phyloP scores from a whole-genome alignment of 1,284 basidiomycete genomes.

The Ustilago cynodontis region DNA sequence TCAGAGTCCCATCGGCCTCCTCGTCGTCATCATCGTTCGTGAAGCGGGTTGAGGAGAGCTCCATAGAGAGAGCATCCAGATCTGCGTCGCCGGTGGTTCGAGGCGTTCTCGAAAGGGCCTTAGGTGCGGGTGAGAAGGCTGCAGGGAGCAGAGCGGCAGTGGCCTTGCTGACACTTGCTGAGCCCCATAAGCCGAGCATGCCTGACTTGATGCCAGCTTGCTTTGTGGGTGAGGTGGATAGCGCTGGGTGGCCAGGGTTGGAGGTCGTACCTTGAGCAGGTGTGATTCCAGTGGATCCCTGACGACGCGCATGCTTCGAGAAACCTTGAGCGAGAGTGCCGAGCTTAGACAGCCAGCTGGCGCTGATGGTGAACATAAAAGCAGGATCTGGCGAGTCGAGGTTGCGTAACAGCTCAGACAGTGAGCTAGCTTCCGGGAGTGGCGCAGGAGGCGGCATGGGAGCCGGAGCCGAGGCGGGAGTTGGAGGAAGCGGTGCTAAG shows the following conservation, averaged over 20 bases:
- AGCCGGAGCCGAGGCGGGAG: slow-evolving; percentile 37
- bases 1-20: slow-evolving; percentile 38
- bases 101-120: slow-evolving; percentile 4
- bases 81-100: slow-evolving; percentile 44
- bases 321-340: slow-evolving; percentile 68
- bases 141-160: slow-evolving; percentile 37
- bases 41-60: slow-evolving; percentile 25
- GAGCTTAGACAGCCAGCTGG: slow-evolving; percentile 66
- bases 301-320: slow-evolving; percentile 55
- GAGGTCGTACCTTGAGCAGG: not conserved
- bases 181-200: slow-evolving; percentile 54
- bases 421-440: slow-evolving; percentile 23
- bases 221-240: slow-evolving; percentile 29
- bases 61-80: slow-evolving; percentile 44
- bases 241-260: slow-evolving; percentile 10
- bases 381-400: slow-evolving; percentile 26
- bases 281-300: slow-evolving; percentile 23
- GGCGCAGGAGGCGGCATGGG: slow-evolving; percentile 55
- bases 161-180: slow-evolving; percentile 44
- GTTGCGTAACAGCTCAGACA: slow-evolving; percentile 37
- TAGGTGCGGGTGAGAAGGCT: slow-evolving; percentile 15
- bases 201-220: slow-evolving; percentile 19
- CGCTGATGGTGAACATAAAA: slow-evolving; percentile 66
- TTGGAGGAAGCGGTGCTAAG: slow-evolving; percentile 38
- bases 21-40: slow-evolving; percentile 28